Base-by-base conservation (phyloP, 2,329 filamentous ascomycete species). In the Magnaporthiopsis poae region DNA sequence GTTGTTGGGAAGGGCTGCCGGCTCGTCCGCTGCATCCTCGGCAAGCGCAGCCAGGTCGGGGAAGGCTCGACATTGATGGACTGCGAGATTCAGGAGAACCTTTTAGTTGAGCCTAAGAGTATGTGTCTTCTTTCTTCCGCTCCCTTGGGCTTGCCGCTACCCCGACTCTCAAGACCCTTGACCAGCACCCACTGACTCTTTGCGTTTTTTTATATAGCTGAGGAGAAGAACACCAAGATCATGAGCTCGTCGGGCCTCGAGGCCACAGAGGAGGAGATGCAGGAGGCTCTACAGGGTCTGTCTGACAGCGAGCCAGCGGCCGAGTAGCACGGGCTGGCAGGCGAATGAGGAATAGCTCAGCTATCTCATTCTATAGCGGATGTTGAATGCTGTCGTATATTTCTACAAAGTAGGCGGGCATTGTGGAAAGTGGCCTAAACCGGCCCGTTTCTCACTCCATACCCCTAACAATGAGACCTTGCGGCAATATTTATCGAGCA, bases 41-140 rank as follows among this genome's bases (percentile, higher is more conserved):
- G 95, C 5, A 86, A 89, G 73, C 81, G 91, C 69, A 90, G 89
- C 70, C 88, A 90, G 72, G 86, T 99, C 71, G 93, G 94, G n/a
- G 90, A 91, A 62, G 89, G 88, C 11, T 88, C 84, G 7, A 84
- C 87, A n/a, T 78, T 98, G 71, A 92, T 89, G 65, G 91, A 96
- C 68, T 97, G 93, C 72, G 92, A 98, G 77, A 89, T 98, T 5
- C 92, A 96, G 75, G 91, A 96, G 76, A 94, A 94, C 74, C 82
- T 94, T 11, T 84, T 96, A 1, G 88, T 93, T 62, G 93, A 96
- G 73, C 85, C 90, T n/a, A 90, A 78, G 75, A 88, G 86, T 88
- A 79, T 81, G 86, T 83, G 59, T 33, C 35, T 63, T 31, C 27
- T 61, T 2, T 27, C 60, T 35, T 66, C n/a, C 52, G 7, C 60